Conservation (phyloP, 2,329 filamentous ascomycete species). For the Trichoderma brevicompactum region DNA sequence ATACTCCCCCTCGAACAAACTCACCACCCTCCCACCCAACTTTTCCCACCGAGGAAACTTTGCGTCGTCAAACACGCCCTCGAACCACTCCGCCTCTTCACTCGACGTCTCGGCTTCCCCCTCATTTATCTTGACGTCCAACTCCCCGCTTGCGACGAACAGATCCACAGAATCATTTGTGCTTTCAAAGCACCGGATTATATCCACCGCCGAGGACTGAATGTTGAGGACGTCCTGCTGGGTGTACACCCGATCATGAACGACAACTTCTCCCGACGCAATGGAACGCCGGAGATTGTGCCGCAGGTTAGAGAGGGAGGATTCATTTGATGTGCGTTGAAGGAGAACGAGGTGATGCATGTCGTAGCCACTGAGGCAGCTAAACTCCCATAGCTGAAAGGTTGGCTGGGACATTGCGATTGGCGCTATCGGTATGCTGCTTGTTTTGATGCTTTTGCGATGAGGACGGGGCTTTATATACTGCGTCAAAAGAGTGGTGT, state of each 20-base stretch:
- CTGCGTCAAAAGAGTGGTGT: no score
- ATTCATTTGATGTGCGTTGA: background rate
- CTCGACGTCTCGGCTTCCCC: background rate
- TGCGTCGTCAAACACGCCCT: background rate
- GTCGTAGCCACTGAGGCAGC: background rate
- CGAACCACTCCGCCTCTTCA: background rate
- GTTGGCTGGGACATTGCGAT: background rate
- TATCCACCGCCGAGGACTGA: background rate
- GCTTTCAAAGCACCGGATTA: background rate
- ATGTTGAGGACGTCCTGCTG: background rate
- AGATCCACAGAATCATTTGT: background rate
- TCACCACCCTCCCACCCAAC: background rate
- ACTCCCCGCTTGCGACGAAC: background rate
- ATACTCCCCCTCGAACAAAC: background rate
- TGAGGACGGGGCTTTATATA: no score
- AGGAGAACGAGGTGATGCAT: constrained; percentile 1
- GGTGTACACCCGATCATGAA: background rate
- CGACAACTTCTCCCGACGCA: background rate
- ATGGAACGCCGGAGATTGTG: background rate
- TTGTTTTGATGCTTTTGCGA: background rate
- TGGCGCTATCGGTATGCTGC: background rate
- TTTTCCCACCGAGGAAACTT: constrained; percentile 1
- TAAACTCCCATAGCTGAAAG: constrained; percentile 2
- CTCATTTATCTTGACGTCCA: background rate
- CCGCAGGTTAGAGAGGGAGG: background rate